Conservation (phyloP, 1,139 yeast species). For the Suhomyces bokatorum region DNA sequence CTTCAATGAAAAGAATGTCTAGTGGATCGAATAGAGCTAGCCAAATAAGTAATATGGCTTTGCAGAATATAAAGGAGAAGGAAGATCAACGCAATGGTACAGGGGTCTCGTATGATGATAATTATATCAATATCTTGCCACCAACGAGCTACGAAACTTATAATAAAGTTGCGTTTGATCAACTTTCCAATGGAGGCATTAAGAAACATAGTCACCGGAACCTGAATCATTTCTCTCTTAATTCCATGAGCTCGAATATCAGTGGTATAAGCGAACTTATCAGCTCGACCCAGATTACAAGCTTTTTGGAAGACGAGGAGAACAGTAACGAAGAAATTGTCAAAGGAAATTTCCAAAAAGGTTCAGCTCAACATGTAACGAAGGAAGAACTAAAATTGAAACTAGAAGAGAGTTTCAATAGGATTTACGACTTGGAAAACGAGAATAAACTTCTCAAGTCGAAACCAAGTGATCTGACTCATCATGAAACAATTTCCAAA, state of each 20-base stretch:
- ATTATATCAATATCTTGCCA: conserved; percentile 29
- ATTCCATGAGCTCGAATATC: conserved; percentile 43
- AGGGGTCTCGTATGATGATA: conserved; percentile 29
- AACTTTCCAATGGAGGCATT: conserved; percentile 21
- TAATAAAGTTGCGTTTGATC: conserved; percentile 41
- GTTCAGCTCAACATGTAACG: conserved; percentile 21
- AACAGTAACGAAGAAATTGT: conserved; percentile 11
- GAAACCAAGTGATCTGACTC: not conserved
- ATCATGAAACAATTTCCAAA: not conserved
- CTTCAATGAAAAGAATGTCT: conserved; percentile 3
- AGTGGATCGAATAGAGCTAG: conserved; percentile 4
- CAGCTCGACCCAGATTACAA: conserved; percentile 40
- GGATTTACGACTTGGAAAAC: conserved; percentile 37
- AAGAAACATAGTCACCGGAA: conserved; percentile 16
- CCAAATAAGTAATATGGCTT: not conserved
- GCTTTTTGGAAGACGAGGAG: conserved; percentile 32
- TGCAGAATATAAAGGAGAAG: not conserved
- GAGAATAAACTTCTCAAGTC: conserved; percentile 27
- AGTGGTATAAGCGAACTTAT: conserved; percentile 45
- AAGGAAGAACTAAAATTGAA: conserved; percentile 37
- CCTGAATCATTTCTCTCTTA: conserved; percentile 37
- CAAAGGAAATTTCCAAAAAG: conserved; percentile 5
- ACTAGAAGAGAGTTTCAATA: conserved; percentile 43
- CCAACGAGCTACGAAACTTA: conserved; percentile 31
- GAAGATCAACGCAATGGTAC: not conserved